phyloP scores from a whole-genome alignment of 345 rosid genomes.

The Eucalyptus sp. region DNA sequence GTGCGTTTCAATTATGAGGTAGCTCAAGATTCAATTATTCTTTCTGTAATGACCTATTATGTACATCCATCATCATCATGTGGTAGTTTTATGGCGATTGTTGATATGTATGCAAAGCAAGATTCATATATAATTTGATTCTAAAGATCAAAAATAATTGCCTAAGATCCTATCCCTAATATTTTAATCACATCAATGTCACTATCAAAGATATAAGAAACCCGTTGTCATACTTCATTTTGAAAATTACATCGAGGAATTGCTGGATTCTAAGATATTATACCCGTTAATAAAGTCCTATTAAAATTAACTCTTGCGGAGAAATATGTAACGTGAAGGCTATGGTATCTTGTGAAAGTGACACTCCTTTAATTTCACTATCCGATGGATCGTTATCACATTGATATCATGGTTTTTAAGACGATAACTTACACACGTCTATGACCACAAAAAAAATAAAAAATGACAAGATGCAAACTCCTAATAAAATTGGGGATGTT shows the following conservation, averaged over 20 bases:
- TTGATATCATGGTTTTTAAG: background rate
- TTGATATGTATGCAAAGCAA: background rate
- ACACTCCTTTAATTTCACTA: background rate
- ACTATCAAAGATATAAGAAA: background rate
- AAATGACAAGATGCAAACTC: background rate
- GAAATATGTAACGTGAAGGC: background rate
- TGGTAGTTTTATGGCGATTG: background rate
- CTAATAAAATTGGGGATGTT: background rate
- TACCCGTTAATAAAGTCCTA: rapidly evolving
- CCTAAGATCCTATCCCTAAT: background rate
- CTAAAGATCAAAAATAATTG: background rate
- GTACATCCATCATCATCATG: background rate
- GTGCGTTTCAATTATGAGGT: background rate
- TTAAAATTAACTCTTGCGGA: background rate
- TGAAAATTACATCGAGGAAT: background rate
- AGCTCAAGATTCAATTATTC: background rate
- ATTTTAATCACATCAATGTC: background rate
- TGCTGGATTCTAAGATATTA: background rate
- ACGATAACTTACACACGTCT: rapidly evolving
- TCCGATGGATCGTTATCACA: background rate
- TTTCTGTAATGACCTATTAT: background rate
- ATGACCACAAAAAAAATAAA: background rate
- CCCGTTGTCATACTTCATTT: background rate
- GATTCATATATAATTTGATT: background rate
- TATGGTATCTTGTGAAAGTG: background rate